A percentile compares a stretch with the other conserved stretches of the same genome.
phyloP scores from a whole-genome alignment of 2,329 filamentous ascomycete genomes.

The Ascochyta viciae-villosae region DNA sequence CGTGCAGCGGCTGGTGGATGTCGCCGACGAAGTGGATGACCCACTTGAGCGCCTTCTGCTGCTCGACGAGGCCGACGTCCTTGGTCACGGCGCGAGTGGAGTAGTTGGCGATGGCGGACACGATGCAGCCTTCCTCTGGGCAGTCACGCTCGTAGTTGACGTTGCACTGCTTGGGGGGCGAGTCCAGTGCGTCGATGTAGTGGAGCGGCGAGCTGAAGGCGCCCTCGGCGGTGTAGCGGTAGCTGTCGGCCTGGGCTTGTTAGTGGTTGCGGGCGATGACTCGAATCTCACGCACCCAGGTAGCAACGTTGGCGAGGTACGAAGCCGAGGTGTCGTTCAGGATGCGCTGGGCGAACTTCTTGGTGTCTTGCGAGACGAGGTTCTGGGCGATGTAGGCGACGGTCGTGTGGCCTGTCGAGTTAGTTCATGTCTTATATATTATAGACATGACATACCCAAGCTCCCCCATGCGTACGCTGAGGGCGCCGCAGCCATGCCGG shows the following conservation, averaged over 20 bases:
- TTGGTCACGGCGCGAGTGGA: conserved; percentile 49
- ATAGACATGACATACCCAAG: too few relatives aligned
- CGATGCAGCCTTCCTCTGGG: conserved; percentile 57
- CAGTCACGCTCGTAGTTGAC: conserved; percentile 62
- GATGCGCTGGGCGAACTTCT: conserved; percentile 53
- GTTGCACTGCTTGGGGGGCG: conserved; percentile 56
- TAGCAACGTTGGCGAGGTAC: conserved; percentile 61
- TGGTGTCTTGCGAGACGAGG: conserved; percentile 54
- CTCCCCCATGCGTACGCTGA: conserved; percentile 57
- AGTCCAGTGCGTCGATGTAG: conserved; percentile 60
- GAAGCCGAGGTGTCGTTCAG: conserved; percentile 53
- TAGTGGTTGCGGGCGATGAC: not conserved
- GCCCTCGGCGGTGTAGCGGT: conserved; percentile 57
- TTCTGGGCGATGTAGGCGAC: conserved; percentile 62
- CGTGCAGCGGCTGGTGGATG: conserved; percentile 73
- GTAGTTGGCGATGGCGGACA: conserved; percentile 61
- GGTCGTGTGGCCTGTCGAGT: conserved; percentile 59
- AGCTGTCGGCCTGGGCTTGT: conserved; percentile 53
- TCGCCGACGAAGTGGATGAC: conserved; percentile 70
- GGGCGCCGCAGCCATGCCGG: conserved; percentile 34
- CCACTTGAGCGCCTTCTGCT: conserved; percentile 57
- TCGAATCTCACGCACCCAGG: conserved; percentile 49
- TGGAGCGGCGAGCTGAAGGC: conserved; percentile 57
- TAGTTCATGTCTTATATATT: too few relatives aligned
- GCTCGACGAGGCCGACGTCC: conserved; percentile 40